Base-by-base conservation (phyloP, 2,329 filamentous ascomycete species). In the Lasiodiplodia citricola region DNA sequence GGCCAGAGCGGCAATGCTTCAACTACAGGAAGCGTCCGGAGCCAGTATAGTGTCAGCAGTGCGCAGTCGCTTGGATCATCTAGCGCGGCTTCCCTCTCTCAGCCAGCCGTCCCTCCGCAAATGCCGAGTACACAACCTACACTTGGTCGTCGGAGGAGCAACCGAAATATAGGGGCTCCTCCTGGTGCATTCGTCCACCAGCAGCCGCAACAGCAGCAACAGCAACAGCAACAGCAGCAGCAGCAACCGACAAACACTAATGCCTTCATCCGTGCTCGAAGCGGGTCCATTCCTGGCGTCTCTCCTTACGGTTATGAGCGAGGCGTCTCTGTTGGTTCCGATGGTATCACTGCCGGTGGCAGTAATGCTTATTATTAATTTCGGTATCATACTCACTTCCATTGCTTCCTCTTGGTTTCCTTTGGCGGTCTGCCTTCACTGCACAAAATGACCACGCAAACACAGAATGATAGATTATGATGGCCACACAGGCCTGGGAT, bases 121-220 rank as follows among this genome's bases (percentile, higher is more conserved):
- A 70, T 21, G 16, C n/a, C 44, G 31, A 41, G 23, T 8, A 21
- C 60, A 8, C 60, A 64, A 31, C 60, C 44, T 25, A 52, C 28
- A 10, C 73, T 80, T 13, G 71, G 71, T 38, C 74, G 78, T 23
- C 74, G 78, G 54, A 75, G 76, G 66, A 80, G 78, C 72, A 79
- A 74, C 62, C 78, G 78, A 51, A 78, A 75, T 64, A 76, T 78
- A 54, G 73, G 73, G 14, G 73, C 71, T 25, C 72, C 71, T 13
- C 70, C 74, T 38, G 71, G 70, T n/a, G 62, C 70, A 10, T 78
- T 75, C 28, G 63, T 71, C 23, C 70, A n/a, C 7, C 41, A 47
- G 7, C 41, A 47, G 41, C 18, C 18, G 18, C 41, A 47, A 13
- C 41, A 47, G 41, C 41, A 47, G 16, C 41, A 44, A 6, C 41